Conservation (phyloP, 306 rosid species). For the Vigna angularis region DNA sequence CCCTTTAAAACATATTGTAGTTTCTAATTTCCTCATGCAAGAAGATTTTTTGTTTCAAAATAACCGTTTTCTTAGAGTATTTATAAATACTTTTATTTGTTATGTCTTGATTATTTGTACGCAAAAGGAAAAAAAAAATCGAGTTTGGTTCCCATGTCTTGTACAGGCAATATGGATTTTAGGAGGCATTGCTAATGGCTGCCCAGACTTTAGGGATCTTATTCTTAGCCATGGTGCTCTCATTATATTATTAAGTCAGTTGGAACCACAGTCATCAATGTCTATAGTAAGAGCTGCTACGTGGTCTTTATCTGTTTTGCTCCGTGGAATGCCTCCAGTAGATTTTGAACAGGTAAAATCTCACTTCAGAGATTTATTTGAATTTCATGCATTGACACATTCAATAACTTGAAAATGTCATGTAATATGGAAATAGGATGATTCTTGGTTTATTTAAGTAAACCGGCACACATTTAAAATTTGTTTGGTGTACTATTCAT, state of each 20-base stretch:
- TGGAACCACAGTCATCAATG: neutral
- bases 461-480: too few species aligned
- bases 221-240: constrained; percentile 65
- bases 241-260: constrained; percentile 54
- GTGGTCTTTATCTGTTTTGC: constrained; percentile 71
- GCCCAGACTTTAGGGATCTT: constrained; percentile 65
- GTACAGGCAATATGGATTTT: neutral
- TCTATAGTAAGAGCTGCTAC: constrained; percentile 60
- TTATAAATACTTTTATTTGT: too few species aligned
- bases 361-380: neutral
- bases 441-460: too few species aligned
- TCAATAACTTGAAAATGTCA: too few species aligned
- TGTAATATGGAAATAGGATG: too few species aligned
- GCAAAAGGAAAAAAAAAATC: too few species aligned
- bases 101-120: too few species aligned
- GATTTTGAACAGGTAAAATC: constrained; percentile 59
- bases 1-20: too few species aligned
- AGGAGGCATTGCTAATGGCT: constrained; percentile 57
- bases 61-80: too few species aligned
- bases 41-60: too few species aligned
- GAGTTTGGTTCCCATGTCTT: neutral
- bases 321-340: constrained; percentile 66
- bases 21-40: too few species aligned
- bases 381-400: neutral
- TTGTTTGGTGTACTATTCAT: too few species aligned